A percentile compares a stretch with the other conserved stretches of the same genome.
These are phyloP conservation scores for Backusella psychrophila DNA, from an alignment of 192 early-diverging fungal genomes.

Conservation along the genomic window DNA sequence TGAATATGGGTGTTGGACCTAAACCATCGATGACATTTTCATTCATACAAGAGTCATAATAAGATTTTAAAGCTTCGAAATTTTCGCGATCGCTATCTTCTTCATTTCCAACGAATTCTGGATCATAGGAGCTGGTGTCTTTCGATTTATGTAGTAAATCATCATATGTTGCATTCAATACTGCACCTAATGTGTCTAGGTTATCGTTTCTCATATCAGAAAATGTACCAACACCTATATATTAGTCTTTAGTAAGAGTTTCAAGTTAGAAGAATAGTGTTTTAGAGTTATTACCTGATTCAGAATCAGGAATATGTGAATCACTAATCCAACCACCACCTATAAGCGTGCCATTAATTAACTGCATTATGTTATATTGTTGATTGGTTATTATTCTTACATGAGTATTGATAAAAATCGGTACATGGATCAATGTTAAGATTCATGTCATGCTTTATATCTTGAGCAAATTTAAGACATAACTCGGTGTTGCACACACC, in stretches of 20 bases:
- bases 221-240: slow-evolving; percentile 19
- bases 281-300: slow-evolving; percentile 32
- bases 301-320: slow-evolving; percentile 59
- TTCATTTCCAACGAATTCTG: slow-evolving; percentile 8
- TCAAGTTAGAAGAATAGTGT: not conserved
- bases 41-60: slow-evolving; percentile 58
- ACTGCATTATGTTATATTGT: not conserved
- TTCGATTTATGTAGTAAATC: not conserved
- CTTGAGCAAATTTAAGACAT: slow-evolving; percentile 52
- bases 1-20: slow-evolving; percentile 39
- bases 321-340: slow-evolving; percentile 56
- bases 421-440: slow-evolving; percentile 56
- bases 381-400: slow-evolving; percentile 35
- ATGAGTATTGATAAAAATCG: slow-evolving; percentile 67
- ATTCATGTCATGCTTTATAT: slow-evolving; percentile 55
- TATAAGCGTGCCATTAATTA: slow-evolving; percentile 13
- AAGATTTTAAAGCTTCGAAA: slow-evolving; percentile 52
- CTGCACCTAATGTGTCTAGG: slow-evolving; percentile 38
- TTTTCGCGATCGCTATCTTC: slow-evolving; percentile 45
- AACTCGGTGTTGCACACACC: slow-evolving; percentile 47
- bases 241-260: not conserved
- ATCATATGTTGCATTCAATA: slow-evolving; percentile 48
- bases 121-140: slow-evolving; percentile 7
- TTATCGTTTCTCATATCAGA: slow-evolving; percentile 21
- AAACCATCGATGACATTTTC: slow-evolving; percentile 39